These are phyloP conservation scores for Ceratobasidium sp. DNA, from an alignment of 1,284 basidiomycete genomes.

Conservation along the genomic window DNA sequence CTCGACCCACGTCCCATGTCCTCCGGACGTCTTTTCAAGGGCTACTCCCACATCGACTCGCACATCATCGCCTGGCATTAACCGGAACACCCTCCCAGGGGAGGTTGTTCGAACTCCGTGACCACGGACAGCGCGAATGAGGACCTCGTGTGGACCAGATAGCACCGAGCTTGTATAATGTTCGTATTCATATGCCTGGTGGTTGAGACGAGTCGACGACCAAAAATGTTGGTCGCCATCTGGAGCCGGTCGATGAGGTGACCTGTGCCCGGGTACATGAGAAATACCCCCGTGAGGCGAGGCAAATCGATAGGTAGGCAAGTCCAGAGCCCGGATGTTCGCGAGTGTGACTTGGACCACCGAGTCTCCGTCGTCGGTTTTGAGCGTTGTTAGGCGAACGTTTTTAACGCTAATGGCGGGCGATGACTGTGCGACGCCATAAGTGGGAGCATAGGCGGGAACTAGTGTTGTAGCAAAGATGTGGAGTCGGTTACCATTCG, in stretches of 20 bases:
- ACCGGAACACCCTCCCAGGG: slow-evolving; percentile 57
- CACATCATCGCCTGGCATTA: slow-evolving; percentile 61
- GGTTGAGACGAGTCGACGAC: slow-evolving; percentile 52
- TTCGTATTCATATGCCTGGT: slow-evolving; percentile 48
- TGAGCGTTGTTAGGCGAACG: slow-evolving; percentile 59
- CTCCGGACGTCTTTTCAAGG: slow-evolving; percentile 1
- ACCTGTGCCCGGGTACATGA: neutral
- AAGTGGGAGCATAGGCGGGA: slow-evolving; percentile 38
- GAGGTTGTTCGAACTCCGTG: slow-evolving; percentile 56
- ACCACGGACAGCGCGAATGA: slow-evolving; percentile 49
- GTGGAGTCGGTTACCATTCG: slow-evolving; percentile 50
- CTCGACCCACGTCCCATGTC: neutral
- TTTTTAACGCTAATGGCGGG: slow-evolving; percentile 53
- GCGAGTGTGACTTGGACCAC: slow-evolving; percentile 61
- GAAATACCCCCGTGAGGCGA: neutral
- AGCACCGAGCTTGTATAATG: slow-evolving; percentile 55
- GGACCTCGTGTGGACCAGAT: slow-evolving; percentile 15
- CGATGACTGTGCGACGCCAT: slow-evolving; percentile 31
- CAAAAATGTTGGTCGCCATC: neutral
- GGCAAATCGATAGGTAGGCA: neutral
- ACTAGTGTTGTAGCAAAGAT: slow-evolving; percentile 54
- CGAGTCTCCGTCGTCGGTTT: slow-evolving; percentile 58
- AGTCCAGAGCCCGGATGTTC: slow-evolving; percentile 57
- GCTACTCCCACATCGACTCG: slow-evolving; percentile 48
- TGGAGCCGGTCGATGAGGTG: slow-evolving; percentile 14